phyloP scores from a whole-genome alignment of 2,329 filamentous ascomycete genomes.

The Raffaelea deltoideospora region DNA sequence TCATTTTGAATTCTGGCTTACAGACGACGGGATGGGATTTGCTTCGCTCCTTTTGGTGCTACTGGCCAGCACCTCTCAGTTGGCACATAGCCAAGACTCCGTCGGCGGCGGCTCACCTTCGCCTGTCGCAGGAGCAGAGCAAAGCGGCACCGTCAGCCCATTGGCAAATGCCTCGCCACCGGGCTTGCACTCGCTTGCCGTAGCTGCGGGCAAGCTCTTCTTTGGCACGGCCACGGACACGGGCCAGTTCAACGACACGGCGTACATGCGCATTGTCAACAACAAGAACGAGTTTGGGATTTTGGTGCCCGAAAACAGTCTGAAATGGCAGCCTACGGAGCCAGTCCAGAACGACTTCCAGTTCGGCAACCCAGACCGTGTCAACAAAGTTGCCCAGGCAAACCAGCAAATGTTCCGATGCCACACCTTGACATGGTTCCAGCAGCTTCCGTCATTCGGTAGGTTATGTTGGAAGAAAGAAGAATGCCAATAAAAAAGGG shows the following conservation, averaged over 20 bases:
- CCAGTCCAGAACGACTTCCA: slow-evolving; percentile 34
- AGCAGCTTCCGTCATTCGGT: slow-evolving; percentile 32
- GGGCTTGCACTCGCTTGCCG: slow-evolving; percentile 28
- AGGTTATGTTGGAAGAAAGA: no score
- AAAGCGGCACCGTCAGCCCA: no score
- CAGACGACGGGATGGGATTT: no score
- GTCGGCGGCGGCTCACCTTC: no score
- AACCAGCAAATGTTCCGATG: slow-evolving; percentile 32
- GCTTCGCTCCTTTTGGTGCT: no score
- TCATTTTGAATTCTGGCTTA: no score
- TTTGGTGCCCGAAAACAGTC: slow-evolving; percentile 39
- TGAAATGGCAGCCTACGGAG: slow-evolving; percentile 41
- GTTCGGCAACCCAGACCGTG: slow-evolving; percentile 31
- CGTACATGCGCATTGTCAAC: slow-evolving; percentile 30
- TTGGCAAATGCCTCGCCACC: neutral
- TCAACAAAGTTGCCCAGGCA: slow-evolving; percentile 18
- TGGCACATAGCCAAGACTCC: no score
- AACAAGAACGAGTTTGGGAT: slow-evolving; percentile 39
- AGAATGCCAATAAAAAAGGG: no score
- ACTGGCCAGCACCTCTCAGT: no score
- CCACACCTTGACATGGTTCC: slow-evolving; percentile 32
- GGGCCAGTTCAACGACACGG: slow-evolving; percentile 32
- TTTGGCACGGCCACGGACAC: slow-evolving; percentile 43
- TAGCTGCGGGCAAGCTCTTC: slow-evolving; percentile 32
- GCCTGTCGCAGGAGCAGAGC: no score